Evolutionary conservation across 2,329 filamentous ascomycete genomes (phyloP).

Genomic region (Parastagonospora nodorum): DNA sequence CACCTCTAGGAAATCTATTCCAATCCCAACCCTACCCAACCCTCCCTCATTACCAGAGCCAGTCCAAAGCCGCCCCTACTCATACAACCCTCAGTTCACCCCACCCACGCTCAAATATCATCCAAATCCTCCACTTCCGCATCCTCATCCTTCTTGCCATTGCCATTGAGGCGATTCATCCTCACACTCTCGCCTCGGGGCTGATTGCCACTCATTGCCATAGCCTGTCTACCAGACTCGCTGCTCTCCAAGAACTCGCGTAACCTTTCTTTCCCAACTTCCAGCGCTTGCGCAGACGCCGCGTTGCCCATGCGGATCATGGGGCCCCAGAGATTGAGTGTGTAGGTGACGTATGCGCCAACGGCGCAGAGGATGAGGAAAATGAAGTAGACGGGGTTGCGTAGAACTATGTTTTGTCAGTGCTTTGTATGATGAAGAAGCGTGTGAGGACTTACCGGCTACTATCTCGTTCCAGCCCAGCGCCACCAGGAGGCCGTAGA

Average conservation of each 20-base stretch:
- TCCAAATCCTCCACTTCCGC: slow-evolving; percentile 41
- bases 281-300: slow-evolving; percentile 81
- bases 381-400: slow-evolving; percentile 92
- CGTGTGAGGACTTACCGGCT: slow-evolving; percentile 69
- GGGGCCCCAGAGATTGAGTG: slow-evolving; percentile 91
- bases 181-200: slow-evolving; percentile 29
- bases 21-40: no score
- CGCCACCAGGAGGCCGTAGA: slow-evolving; percentile 85
- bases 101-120: slow-evolving; percentile 36
- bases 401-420: slow-evolving; percentile 68
- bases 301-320: slow-evolving; percentile 96
- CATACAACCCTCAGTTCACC: neutral
- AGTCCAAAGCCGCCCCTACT: neutral
- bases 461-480: slow-evolving; percentile 99
- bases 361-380: slow-evolving; percentile 77
- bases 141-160: slow-evolving; percentile 49
- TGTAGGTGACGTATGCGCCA: slow-evolving; percentile 87
- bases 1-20: no score
- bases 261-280: slow-evolving; percentile 89
- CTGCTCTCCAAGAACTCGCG: slow-evolving; percentile 87
- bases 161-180: slow-evolving; percentile 48
- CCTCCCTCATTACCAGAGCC: no score
- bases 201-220: slow-evolving; percentile 64
- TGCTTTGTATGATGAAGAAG: slow-evolving; percentile 3
- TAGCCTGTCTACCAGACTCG: slow-evolving; percentile 82